Conservation (phyloP, 331 rosid species). For the Phaseolus coccineus region DNA sequence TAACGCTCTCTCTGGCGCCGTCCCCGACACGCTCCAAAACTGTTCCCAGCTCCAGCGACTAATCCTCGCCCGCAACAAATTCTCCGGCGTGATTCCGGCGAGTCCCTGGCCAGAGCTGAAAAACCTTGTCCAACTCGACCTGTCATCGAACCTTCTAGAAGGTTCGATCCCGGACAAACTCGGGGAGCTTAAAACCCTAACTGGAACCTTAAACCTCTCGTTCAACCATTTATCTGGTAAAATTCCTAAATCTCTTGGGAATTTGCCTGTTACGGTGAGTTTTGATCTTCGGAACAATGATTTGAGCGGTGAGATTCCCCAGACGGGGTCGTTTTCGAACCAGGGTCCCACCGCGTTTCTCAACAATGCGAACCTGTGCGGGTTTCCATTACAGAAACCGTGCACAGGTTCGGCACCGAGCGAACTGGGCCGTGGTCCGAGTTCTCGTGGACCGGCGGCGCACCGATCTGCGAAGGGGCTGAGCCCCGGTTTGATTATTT, state of each 20-base stretch:
- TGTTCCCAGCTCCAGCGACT: constrained; percentile 79
- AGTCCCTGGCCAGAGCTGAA: constrained; percentile 66
- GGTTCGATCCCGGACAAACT: constrained; percentile 76
- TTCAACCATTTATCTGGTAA: constrained; percentile 77
- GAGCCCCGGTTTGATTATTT: constrained; percentile 73
- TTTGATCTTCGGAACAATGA: constrained; percentile 84
- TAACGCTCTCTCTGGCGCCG: constrained; percentile 70
- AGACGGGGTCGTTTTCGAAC: constrained; percentile 86
- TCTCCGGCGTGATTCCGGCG: constrained; percentile 71
- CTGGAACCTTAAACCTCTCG: constrained; percentile 90
- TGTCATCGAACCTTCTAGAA: constrained; percentile 67
- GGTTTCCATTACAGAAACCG: constrained; percentile 81
- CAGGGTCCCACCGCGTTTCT: constrained; percentile 98
- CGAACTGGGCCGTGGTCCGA: constrained; percentile 48
- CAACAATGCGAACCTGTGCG: constrained; percentile 76
- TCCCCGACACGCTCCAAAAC: constrained; percentile 57
- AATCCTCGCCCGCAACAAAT: constrained; percentile 66
- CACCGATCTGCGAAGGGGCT: constrained; percentile 54
- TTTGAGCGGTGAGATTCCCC: constrained; percentile 88
- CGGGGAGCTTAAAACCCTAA: constrained; percentile 64
- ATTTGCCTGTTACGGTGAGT: constrained; percentile 76
- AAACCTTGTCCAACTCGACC: constrained; percentile 71
- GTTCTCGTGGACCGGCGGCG: constrained; percentile 40
- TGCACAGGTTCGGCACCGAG: constrained; percentile 56
- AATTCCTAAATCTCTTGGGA: constrained; percentile 75